Evolutionary conservation across 257 asterid species (phyloP).

Genomic region (Nicotiana paniculata): DNA sequence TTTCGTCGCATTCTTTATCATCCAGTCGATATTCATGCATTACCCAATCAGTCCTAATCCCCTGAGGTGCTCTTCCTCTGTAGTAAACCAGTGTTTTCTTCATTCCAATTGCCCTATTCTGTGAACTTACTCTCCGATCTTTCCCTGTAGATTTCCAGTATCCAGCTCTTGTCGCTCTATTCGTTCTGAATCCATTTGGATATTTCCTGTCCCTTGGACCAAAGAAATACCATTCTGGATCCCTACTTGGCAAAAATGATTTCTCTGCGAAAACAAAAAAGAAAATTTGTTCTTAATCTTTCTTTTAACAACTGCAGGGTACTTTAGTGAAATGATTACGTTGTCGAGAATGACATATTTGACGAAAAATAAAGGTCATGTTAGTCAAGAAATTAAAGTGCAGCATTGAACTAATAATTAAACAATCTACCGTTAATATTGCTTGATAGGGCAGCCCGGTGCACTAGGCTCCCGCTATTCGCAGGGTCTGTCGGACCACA

Average conservation of each 20-base stretch:
- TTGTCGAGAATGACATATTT: background rate
- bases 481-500: too few relatives aligned
- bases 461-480: too few relatives aligned
- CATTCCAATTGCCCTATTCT: constrained; percentile 80
- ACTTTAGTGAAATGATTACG: background rate
- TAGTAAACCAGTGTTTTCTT: constrained; percentile 90
- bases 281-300: background rate
- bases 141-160: constrained; percentile 97
- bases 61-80: constrained; percentile 92
- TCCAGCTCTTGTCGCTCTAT: constrained; percentile 87
- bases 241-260: constrained; percentile 88
- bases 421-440: too few relatives aligned
- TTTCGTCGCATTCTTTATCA: constrained; percentile 57
- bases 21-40: constrained; percentile 95
- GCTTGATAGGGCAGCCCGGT: too few relatives aligned
- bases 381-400: background rate
- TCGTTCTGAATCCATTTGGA: constrained; percentile 90
- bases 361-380: too few relatives aligned
- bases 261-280: constrained; percentile 42
- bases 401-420: background rate
- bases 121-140: constrained; percentile 68
- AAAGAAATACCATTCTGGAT: constrained; percentile 96
- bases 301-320: background rate
- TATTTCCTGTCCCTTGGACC: constrained; percentile 97
- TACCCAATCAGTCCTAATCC: constrained; percentile 88